These are phyloP conservation scores for Candida rishiriensis DNA, from an alignment of 805 yeast genomes.

Conservation along the genomic window DNA sequence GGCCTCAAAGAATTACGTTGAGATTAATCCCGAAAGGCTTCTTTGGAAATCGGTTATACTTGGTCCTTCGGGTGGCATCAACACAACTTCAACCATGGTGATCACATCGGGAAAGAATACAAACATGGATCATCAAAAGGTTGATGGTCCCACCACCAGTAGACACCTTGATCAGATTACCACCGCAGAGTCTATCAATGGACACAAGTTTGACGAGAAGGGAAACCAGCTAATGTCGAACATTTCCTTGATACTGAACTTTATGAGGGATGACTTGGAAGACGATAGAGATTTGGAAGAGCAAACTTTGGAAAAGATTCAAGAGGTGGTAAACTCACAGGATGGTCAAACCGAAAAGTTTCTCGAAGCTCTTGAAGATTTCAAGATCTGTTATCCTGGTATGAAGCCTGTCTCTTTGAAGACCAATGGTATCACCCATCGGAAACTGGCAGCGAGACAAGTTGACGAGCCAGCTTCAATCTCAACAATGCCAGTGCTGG, in stretches of 20 bases:
- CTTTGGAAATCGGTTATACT: constrained; percentile 81
- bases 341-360: constrained; percentile 10
- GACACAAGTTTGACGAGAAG: constrained; percentile 18
- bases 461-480: neutral
- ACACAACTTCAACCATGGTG: constrained; percentile 48
- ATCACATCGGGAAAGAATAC: constrained; percentile 19
- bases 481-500: too few species aligned
- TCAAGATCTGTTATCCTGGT: constrained; percentile 25
- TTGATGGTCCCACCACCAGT: neutral
- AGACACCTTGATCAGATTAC: neutral
- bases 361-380: constrained; percentile 6
- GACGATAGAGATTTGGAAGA: constrained; percentile 59
- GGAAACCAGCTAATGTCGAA: constrained; percentile 37
- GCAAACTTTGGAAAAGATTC: constrained; percentile 47
- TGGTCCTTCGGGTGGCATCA: constrained; percentile 85
- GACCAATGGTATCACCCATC: neutral
- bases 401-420: constrained; percentile 2
- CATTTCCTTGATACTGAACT: constrained; percentile 53
- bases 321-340: constrained; percentile 21
- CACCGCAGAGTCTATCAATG: constrained; percentile 5
- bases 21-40: constrained; percentile 48
- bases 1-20: constrained; percentile 49
- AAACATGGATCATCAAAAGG: constrained; percentile 6
- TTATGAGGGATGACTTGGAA: constrained; percentile 62
- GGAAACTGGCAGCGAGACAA: too few species aligned